A percentile compares a stretch with the other conserved stretches of the same genome.
Evolutionary conservation across 257 asterid species (phyloP).

Genomic region (Echites panduratus): DNA sequence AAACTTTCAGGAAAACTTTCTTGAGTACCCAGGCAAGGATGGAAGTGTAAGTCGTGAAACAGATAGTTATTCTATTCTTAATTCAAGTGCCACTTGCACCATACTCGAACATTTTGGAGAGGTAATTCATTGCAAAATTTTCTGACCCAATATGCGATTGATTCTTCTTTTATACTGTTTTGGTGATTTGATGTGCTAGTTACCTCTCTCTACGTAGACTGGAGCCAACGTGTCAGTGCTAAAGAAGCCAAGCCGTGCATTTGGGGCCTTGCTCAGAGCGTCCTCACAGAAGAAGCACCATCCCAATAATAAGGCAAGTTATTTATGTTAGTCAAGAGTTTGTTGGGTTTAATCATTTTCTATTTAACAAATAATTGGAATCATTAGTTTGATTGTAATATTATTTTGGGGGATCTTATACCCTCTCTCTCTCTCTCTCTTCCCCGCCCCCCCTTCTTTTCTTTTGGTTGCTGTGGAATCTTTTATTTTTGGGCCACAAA

Average conservation of each 20-base stretch:
- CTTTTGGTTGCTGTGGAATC: background rate
- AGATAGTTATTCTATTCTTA: slow-evolving; percentile 11
- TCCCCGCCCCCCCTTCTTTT: too few species aligned
- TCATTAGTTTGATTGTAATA: too few species aligned
- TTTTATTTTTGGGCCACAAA: background rate
- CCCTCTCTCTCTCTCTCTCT: too few species aligned
- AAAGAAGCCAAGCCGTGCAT: slow-evolving; percentile 78
- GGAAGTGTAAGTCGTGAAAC: slow-evolving; percentile 21
- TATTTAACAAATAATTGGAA: background rate
- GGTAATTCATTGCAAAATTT: slow-evolving; percentile 11
- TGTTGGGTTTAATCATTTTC: background rate
- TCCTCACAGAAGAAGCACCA: slow-evolving; percentile 68
- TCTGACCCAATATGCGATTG: slow-evolving; percentile 26
- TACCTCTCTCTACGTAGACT: slow-evolving; percentile 29
- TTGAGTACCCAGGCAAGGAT: slow-evolving; percentile 13
- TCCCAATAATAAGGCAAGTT: slow-evolving; percentile 55
- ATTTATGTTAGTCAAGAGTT: background rate
- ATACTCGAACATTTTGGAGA: slow-evolving; percentile 15
- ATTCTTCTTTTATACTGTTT: background rate
- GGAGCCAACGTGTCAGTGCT: slow-evolving; percentile 64
- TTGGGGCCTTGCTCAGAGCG: slow-evolving; percentile 76
- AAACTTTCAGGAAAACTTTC: slow-evolving; percentile 13
- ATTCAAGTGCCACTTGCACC: slow-evolving; percentile 5
- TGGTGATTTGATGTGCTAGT: background rate
- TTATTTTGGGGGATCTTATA: too few species aligned